A percentile compares a stretch with the other conserved stretches of the same genome.
phyloP scores from a whole-genome alignment of 2,329 filamentous ascomycete genomes.

The Dactylellina drechsleri region DNA sequence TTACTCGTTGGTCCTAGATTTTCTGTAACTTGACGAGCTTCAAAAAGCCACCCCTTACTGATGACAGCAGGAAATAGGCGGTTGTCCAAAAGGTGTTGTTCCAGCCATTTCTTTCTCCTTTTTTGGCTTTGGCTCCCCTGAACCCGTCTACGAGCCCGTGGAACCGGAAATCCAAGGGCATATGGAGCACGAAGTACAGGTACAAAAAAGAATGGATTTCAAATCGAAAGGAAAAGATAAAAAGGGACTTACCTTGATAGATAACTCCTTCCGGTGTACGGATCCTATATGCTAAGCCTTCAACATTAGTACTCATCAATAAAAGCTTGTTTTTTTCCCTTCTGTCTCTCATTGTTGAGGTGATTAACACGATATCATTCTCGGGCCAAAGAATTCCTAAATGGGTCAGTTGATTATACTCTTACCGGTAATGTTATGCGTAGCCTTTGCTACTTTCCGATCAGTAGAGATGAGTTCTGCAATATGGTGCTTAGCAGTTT shows the following conservation, averaged over 20 bases:
- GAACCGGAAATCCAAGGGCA: neutral
- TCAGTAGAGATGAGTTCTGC: slow-evolving; percentile 81
- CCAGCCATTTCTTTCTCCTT: neutral
- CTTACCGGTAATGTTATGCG: slow-evolving; percentile 81
- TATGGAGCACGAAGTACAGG: too few species aligned
- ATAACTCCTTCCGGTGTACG: slow-evolving; percentile 44
- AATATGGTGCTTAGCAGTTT: slow-evolving; percentile 76
- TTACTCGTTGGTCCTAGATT: slow-evolving; percentile 4
- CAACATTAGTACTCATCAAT: slow-evolving; percentile 18
- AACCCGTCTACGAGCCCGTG: neutral
- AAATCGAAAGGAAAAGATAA: slow-evolving; percentile 1
- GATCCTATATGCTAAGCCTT: slow-evolving; percentile 52
- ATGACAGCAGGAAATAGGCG: neutral
- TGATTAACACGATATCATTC: neutral
- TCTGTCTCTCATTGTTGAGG: neutral
- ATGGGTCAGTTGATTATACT: neutral
- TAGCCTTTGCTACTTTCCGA: slow-evolving; percentile 83
- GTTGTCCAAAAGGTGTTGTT: slow-evolving; percentile 20
- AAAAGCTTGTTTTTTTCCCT: slow-evolving; percentile 2
- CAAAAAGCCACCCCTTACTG: neutral
- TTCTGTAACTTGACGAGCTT: slow-evolving; percentile 6
- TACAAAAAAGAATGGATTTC: neutral
- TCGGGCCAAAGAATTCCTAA: neutral
- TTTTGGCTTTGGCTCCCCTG: neutral
- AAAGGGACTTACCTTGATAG: slow-evolving; percentile 46